Base-by-base conservation (phyloP, 2,329 filamentous ascomycete species). In the Chaetothyriales sp. region DNA sequence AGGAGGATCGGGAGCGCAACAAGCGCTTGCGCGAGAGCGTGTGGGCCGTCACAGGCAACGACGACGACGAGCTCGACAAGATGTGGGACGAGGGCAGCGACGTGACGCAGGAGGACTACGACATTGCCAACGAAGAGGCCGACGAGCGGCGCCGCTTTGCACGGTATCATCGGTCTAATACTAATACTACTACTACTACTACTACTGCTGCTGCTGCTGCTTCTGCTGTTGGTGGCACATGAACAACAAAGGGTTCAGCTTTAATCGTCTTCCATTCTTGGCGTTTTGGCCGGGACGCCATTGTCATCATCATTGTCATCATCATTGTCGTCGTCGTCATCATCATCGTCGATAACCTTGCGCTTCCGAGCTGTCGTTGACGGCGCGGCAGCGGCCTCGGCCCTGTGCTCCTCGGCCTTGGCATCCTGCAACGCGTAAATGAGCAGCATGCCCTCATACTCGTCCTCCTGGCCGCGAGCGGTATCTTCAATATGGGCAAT, bases 1-100 rank as follows among this genome's bases (percentile, higher is more conserved):
- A 98, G 62, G 94, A 98, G 69, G 92, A 98, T 67, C 76, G 92
- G 2, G 92, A 98, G 67, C 75, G 92, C 44, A 94, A 98, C 68
- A 98, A 98, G 74, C 75, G 90, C 44, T 73, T 90, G 62, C 74
- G 92, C 19, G 92, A 98, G 70, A 89, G 83, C 61, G 94, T 95
- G 56, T 98, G 94, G 92, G 87, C 89, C 0, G 82, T 95, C 2
- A 80, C 80, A 28, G 75, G 77, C 7, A 77, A 79, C 29, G 71
- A 75, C 7, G 74, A 78, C 22, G 78, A 82, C 6, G 90, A 97
- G 69, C 83, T 88, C 69, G 78, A 83, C 57, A 86, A 81, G 69
- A 70, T 94, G 58, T 94, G 86, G 84, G 87, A 92, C 43, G 88
- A 95, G 64, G 83, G 81, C 18, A 94, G 87, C 62, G 87, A 92